phyloP scores from a whole-genome alignment of 2,329 filamentous ascomycete species.

The Fusarium sp. region DNA sequence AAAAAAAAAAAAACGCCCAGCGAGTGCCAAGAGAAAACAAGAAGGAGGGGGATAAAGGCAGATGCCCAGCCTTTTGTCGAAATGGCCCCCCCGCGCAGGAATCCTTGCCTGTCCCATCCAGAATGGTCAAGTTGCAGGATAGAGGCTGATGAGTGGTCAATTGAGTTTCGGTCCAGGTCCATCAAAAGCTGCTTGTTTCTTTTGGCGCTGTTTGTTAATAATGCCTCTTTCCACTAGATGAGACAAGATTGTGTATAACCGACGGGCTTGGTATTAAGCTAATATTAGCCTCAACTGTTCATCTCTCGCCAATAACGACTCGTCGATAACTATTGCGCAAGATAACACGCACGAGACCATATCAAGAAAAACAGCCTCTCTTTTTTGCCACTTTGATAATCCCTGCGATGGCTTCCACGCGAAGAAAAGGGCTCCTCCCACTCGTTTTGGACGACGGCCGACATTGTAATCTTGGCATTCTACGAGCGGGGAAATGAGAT shows the following conservation, averaged over 20 bases:
- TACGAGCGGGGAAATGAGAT: neutral
- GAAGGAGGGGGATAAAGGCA: conserved; percentile 2
- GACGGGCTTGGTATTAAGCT: conserved; percentile 9
- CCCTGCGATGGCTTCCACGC: neutral
- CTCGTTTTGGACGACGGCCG: conserved; percentile 14
- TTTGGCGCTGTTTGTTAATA: neutral
- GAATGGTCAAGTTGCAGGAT: conserved; percentile 14
- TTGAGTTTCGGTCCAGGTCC: neutral
- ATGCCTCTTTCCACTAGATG: neutral
- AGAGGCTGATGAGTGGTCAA: conserved; percentile 2
- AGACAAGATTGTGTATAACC: neutral
- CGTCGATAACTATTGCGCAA: neutral
- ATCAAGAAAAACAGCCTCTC: conserved; percentile 11
- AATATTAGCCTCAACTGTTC: neutral
- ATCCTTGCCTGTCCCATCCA: conserved; percentile 8
- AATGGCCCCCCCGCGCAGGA: conserved; percentile 6
- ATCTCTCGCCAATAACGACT: neutral
- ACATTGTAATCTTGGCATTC: conserved; percentile 26
- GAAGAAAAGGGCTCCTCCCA: conserved; percentile 16
- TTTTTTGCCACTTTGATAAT: neutral
- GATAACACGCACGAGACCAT: conserved; percentile 30
- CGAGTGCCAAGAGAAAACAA: conserved; percentile 21
- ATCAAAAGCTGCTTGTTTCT: neutral
- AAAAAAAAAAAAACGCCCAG: conserved; percentile 25
- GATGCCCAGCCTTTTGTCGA: conserved; percentile 4